These are phyloP conservation scores for Neospora caninum DNA, from an alignment of 169 alveolate genomes.

Conservation along the genomic window DNA sequence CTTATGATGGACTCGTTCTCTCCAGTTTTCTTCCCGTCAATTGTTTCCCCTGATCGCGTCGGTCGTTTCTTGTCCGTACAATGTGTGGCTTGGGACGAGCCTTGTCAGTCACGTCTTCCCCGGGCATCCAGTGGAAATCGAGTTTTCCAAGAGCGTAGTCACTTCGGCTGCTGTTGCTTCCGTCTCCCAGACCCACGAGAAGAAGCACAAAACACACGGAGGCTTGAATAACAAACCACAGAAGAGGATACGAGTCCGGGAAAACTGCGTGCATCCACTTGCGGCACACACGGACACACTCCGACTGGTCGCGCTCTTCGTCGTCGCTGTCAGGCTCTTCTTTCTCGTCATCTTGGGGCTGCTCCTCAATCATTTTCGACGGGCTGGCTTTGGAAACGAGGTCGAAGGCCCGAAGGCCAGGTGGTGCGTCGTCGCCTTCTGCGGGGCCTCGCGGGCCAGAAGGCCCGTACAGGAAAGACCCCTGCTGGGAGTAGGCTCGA, in stretches of 20 bases:
- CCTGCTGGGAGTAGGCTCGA: background rate
- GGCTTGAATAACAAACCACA: slow-evolving; percentile 51
- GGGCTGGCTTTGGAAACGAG: slow-evolving; percentile 20
- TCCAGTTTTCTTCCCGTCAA: no score
- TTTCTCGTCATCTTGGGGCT: slow-evolving; percentile 45
- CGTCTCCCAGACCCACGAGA: slow-evolving; percentile 48
- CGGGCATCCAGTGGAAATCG: slow-evolving; percentile 53
- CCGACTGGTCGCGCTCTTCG: slow-evolving; percentile 43
- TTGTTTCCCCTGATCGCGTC: no score
- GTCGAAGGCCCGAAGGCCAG: background rate
- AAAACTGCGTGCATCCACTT: slow-evolving; percentile 40
- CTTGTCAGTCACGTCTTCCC: slow-evolving; percentile 1
- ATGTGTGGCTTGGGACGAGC: background rate
- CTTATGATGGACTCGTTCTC: no score
- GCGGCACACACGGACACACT: slow-evolving; percentile 17
- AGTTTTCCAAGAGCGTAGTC: background rate
- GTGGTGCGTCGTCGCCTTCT: background rate
- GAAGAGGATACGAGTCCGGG: slow-evolving; percentile 50
- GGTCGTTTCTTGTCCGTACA: background rate
- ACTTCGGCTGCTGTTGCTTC: slow-evolving; percentile 21
- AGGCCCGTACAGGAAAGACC: slow-evolving; percentile 25
- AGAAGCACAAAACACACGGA: slow-evolving; percentile 55
- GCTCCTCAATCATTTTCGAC: slow-evolving; percentile 21
- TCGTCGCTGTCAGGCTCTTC: slow-evolving; percentile 60
- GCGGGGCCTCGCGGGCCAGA: slow-evolving; percentile 10